Evolutionary conservation across 768 basidiomycete genomes (phyloP), one percentile per base, ranked within the genome.

Genomic region (Saitozyma sp.): DNA sequence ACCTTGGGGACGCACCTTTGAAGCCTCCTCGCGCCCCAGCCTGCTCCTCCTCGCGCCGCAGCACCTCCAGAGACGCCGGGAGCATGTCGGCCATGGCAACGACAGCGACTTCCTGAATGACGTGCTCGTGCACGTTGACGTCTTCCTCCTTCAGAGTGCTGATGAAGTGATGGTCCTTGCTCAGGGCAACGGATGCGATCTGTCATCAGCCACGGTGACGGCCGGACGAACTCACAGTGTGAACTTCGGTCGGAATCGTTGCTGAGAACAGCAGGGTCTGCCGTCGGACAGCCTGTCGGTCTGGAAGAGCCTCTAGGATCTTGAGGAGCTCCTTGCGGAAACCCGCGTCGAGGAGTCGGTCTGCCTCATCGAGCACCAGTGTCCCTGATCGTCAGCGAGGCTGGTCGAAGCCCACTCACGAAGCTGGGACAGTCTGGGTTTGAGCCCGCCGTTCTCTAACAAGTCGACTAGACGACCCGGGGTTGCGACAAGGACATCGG

Each of bases 41-140:
- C 16, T 48, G 46, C 4, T 39, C 54, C 38, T 66, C 54, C 54
- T 77, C 75, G n/a, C 59, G 11, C 45, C 63, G 48, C 20, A 77
- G 51, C 9, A 68, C 54, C 55, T 65, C 63, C n/a, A 71, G 56
- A 1, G 68, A 56, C n/a, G 82, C 80, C 9, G 84, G 80, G 51
- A 86, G 68, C 42, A 80, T 79, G 41, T 83, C 78, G 8, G 73
- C 66, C 45, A 83, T 82, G 6, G 83, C 79, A 46, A 17, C 45
- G 48, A 84, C 80, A 43, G 84, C 59, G 51, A 49, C 56, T 45
- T 70, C 63, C 78, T 87, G 87, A 29, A 62, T 75, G 80, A 87
- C 87, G 61, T 86, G 86, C 64, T 84, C 81, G 72, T 89, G 88
- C 0, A 85, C 85, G 63, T 86, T 86, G 29, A 81, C 79, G 66